Evolutionary conservation across 148 eudicot genomes (phyloP).

Genomic region (Fagopyrum homotropicum): DNA sequence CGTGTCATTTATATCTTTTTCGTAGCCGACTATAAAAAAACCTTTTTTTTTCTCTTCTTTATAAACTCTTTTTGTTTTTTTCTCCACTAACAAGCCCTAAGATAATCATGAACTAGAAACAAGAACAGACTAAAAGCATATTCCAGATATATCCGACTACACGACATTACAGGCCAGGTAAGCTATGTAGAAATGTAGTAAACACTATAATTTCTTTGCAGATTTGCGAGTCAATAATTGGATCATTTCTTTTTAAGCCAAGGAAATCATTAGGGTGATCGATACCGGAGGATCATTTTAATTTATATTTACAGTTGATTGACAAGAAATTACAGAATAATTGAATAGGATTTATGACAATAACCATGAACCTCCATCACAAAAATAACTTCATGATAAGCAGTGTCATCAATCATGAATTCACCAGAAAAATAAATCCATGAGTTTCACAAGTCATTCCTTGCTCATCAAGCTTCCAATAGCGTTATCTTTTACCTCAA

Average conservation of each 20-base stretch:
- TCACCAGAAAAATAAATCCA: not conserved
- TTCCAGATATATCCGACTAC: too few species aligned
- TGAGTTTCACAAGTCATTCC: not conserved
- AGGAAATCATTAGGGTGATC: too few species aligned
- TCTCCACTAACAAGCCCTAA: not conserved
- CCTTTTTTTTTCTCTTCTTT: too few species aligned
- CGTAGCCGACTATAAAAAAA: not conserved
- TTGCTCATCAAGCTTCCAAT: not conserved
- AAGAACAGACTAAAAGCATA: too few species aligned
- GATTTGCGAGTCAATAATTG: not conserved
- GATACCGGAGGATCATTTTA: too few species aligned
- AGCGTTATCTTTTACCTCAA: not conserved
- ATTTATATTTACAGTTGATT: too few species aligned
- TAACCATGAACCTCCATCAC: not conserved
- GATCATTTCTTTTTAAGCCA: not conserved
- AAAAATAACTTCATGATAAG: too few species aligned
- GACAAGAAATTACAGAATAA: too few species aligned
- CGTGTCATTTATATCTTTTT: not conserved
- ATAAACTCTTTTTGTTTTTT: not conserved
- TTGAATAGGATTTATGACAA: too few species aligned
- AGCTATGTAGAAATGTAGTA: not conserved
- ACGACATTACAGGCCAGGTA: not conserved
- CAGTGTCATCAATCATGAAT: not conserved
- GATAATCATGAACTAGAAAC: not conserved
- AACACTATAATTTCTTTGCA: not conserved